These are phyloP conservation scores for Westerdykella ornata DNA, from an alignment of 2,329 filamentous ascomycete genomes.

Conservation along the genomic window DNA sequence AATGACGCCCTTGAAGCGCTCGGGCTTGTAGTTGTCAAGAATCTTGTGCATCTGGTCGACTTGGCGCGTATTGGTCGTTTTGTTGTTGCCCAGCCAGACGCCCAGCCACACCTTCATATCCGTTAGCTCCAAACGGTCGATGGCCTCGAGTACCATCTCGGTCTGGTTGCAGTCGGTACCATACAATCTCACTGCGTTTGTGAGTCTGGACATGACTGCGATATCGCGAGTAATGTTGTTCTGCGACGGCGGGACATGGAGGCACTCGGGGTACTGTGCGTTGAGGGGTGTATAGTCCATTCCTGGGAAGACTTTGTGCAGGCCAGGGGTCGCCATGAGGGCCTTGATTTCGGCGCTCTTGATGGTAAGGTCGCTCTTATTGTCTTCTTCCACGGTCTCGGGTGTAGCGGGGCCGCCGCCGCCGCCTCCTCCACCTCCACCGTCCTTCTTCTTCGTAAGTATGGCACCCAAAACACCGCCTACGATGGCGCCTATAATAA, in stretches of 20 bases:
- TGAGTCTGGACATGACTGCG: constrained; percentile 82
- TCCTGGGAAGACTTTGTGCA: constrained; percentile 91
- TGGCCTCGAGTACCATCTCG: constrained; percentile 80
- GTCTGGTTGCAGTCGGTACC: constrained; percentile 98
- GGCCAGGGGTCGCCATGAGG: constrained; percentile 69
- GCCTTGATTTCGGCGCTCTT: constrained; percentile 73
- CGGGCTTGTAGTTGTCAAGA: constrained; percentile 59
- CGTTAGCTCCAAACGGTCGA: constrained; percentile 65
- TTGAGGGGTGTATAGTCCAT: constrained; percentile 94
- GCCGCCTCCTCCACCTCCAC: constrained; percentile 17
- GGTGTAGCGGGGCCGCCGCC: constrained; percentile 15
- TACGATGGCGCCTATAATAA: constrained; percentile 65
- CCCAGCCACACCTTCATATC: constrained; percentile 88
- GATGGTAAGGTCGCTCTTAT: constrained; percentile 65
- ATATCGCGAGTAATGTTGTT: constrained; percentile 92
- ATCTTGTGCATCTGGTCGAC: constrained; percentile 78
- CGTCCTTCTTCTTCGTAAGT: constrained; percentile 44
- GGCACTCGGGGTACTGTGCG: constrained; percentile 79
- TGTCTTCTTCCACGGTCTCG: constrained; percentile 52
- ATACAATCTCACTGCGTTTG: constrained; percentile 80
- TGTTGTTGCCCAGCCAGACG: constrained; percentile 82
- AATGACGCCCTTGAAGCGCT: constrained; percentile 55
- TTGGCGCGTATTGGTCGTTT: constrained; percentile 77
- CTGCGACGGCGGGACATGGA: constrained; percentile 71
- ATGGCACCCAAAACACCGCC: constrained; percentile 70